Percentiles rank a stretch among this genome's conserved stretches.
phyloP scores from a whole-genome alignment of 805 yeast species.

The Yarrowia divulgata region DNA sequence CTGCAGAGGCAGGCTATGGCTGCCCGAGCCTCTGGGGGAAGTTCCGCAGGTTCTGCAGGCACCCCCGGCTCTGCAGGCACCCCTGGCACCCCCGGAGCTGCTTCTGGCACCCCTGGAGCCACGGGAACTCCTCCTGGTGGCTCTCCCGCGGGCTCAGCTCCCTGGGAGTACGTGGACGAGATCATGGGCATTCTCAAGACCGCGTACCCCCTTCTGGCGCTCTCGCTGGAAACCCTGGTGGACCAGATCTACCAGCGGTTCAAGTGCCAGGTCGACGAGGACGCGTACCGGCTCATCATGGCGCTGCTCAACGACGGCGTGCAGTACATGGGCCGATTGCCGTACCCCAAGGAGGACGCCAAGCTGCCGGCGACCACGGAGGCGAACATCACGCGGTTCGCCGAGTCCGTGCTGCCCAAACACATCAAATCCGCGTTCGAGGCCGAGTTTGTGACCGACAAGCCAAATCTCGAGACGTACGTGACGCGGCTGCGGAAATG shows the following conservation, averaged over 20 bases:
- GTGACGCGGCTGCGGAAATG: constrained; percentile 83
- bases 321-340: constrained; percentile 83
- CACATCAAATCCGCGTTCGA: constrained; percentile 90
- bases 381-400: constrained; percentile 83
- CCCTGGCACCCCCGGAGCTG: neutral
- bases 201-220: constrained; percentile 91
- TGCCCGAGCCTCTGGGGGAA: constrained; percentile 46
- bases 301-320: constrained; percentile 94
- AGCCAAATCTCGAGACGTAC: constrained; percentile 88
- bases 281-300: constrained; percentile 90
- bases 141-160: constrained; percentile 57
- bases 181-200: constrained; percentile 95
- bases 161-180: constrained; percentile 93
- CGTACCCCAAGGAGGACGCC: constrained; percentile 87
- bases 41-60: neutral
- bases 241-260: constrained; percentile 95
- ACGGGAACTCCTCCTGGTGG: constrained; percentile 33
- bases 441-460: constrained; percentile 83
- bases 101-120: constrained; percentile 17
- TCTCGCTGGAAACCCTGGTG: constrained; percentile 91
- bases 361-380: constrained; percentile 90
- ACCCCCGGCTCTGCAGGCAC: constrained; percentile 9
- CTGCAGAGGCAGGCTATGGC: constrained; percentile 77
- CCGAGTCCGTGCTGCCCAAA: constrained; percentile 90
- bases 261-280: constrained; percentile 94